These are phyloP conservation scores for Pittosporum tobira DNA, from an alignment of 129 eudicot species.

Conservation along the genomic window DNA sequence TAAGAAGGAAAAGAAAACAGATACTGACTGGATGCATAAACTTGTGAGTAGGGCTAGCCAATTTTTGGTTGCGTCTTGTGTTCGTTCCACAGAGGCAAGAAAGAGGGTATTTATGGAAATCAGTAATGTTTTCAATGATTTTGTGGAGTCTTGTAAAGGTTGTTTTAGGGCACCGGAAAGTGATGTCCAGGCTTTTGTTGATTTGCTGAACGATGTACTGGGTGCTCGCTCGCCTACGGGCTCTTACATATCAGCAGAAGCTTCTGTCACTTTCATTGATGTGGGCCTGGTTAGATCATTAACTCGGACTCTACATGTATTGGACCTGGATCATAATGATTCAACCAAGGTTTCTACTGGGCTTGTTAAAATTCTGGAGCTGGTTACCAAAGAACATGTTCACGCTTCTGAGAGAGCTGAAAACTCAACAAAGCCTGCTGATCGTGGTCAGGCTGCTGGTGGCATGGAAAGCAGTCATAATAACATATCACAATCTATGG, in stretches of 20 bases:
- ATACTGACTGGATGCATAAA: slow-evolving; percentile 87
- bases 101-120: slow-evolving; percentile 68
- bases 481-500: slow-evolving; percentile 37
- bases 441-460: slow-evolving; percentile 28
- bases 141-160: slow-evolving; percentile 56
- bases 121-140: slow-evolving; percentile 46
- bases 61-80: slow-evolving; percentile 82
- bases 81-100: slow-evolving; percentile 90
- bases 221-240: slow-evolving; percentile 90
- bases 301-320: slow-evolving; percentile 56
- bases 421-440: slow-evolving; percentile 47
- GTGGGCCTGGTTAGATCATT: slow-evolving; percentile 71
- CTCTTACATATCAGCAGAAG: slow-evolving; percentile 73
- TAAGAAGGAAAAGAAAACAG: slow-evolving; percentile 62
- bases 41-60: slow-evolving; percentile 73
- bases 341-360: slow-evolving; percentile 74
- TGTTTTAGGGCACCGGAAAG: slow-evolving; percentile 61
- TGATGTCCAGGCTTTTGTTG: slow-evolving; percentile 59
- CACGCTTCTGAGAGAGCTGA: slow-evolving; percentile 89
- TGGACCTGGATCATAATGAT: slow-evolving; percentile 79
- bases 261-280: slow-evolving; percentile 82
- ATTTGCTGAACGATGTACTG: slow-evolving; percentile 74
- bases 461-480: slow-evolving; percentile 35
- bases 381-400: slow-evolving; percentile 85
- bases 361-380: slow-evolving; percentile 75